Evolutionary conservation across 2,329 filamentous ascomycete genomes (phyloP).

Genomic region (Fusarium luffae): DNA sequence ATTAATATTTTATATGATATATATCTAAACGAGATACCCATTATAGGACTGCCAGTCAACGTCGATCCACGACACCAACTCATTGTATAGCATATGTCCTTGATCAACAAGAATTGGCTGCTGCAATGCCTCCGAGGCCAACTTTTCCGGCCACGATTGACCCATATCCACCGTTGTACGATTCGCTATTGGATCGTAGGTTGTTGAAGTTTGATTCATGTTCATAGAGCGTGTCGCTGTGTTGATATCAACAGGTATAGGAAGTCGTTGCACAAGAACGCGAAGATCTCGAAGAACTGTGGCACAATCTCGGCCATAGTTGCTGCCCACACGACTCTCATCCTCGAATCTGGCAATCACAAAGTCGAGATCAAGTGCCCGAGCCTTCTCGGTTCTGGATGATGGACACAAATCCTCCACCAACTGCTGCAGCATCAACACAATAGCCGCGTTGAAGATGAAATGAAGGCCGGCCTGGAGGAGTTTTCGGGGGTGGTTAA

Average conservation of each 20-base stretch:
- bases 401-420: conserved; percentile 49
- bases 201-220: conserved; percentile 25
- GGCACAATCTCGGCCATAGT: conserved; percentile 53
- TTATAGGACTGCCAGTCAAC: conserved; percentile 50
- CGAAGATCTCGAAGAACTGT: conserved; percentile 54
- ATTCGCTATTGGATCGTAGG: conserved; percentile 34
- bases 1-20: background rate
- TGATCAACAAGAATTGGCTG: conserved; percentile 47
- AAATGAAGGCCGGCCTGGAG: conserved; percentile 60
- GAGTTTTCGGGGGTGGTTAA: conserved; percentile 54
- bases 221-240: conserved; percentile 1
- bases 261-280: conserved; percentile 51
- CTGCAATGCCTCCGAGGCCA: conserved; percentile 30
- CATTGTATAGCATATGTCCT: conserved; percentile 50
- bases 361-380: conserved; percentile 52
- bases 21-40: conserved; percentile 40
- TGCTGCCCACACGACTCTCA: conserved; percentile 53
- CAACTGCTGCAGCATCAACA: conserved; percentile 60
- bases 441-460: conserved; percentile 62
- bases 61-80: conserved; percentile 54
- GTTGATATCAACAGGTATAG: conserved; percentile 32
- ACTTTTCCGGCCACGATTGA: conserved; percentile 38
- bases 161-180: conserved; percentile 38
- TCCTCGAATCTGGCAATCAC: conserved; percentile 56
- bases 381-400: conserved; percentile 40